Evolutionary conservation across 805 yeast species (phyloP), one percentile per base, ranked within the genome.

Genomic region (Yamadazyma sp.): DNA sequence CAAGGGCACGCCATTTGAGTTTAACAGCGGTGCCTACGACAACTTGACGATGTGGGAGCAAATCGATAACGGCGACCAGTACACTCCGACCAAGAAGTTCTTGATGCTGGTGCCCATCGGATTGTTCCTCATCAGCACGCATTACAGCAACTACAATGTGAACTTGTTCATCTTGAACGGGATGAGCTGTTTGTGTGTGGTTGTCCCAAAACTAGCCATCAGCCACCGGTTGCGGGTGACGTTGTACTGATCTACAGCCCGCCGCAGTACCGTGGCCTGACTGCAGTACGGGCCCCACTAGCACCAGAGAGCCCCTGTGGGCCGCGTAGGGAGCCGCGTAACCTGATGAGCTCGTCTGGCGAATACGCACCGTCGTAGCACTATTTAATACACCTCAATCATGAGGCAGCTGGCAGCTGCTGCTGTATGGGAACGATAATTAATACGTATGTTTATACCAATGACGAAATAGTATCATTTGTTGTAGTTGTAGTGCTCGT

Each of bases 31-130:
- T 28, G 98, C 97, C 0, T 93, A 84, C 62, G 99, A 91, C 58
- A 82, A 87, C 54, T 72, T 91, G 49, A 93, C 96, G 15, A 88
- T 91, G 97, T 91, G 99, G 99, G 99, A 91, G 63, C 99, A 91
- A 63, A 82, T 84, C 42, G 95, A 86, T 60, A 81, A 90, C 53
- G 99, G 98, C 42, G 97, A 89, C 56, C 95, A 89, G 61, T 91
- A 90, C 60, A 93, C 99, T 0, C 99, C 99, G 9, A 82, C 96
- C 25, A 90, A 93, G 70, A 91, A 91, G 63, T 91, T 89, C 56
- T 70, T 91, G 48, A 77, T 91, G 67, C 80, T 86, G 34, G 96
- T 93, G n/a, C 99, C 99, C 18, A 85, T 93, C 46, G 81, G 79
- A 6, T 71, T 93, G 53, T 91, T 91, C 52, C 70, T 91, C 48